Percentiles rank a stretch among this genome's conserved stretches.
Evolutionary conservation across 306 rosid species (phyloP).

Genomic region (Ammopiptanthus mongolicus): DNA sequence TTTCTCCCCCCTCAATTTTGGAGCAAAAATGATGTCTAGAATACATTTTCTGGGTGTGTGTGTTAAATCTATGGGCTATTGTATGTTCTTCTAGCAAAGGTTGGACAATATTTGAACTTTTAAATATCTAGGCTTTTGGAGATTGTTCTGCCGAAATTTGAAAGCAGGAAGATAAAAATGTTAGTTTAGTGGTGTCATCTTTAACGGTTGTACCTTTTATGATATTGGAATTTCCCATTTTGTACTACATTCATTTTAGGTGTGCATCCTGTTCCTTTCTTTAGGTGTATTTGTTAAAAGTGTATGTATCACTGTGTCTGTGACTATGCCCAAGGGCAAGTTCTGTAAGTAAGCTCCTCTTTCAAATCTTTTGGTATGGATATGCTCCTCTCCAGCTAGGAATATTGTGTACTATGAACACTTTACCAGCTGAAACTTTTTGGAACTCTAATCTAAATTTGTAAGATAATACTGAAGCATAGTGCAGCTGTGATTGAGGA

Average conservation of each 20-base stretch:
- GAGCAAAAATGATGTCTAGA: neutral
- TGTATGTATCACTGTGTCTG: neutral
- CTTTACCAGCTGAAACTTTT: slow-evolving; percentile 1
- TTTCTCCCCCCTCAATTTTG: neutral
- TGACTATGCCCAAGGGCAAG: neutral
- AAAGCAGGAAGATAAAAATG: neutral
- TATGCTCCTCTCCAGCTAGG: neutral
- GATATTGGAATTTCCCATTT: neutral
- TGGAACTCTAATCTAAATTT: neutral
- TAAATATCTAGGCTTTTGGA: neutral
- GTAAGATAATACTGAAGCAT: neutral
- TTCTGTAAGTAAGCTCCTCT: slow-evolving; percentile 4
- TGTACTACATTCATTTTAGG: neutral
- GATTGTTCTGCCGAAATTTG: slow-evolving; percentile 3
- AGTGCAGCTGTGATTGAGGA: neutral
- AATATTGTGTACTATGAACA: neutral
- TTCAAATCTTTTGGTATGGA: neutral
- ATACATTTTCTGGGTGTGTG: neutral
- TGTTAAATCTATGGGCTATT: neutral
- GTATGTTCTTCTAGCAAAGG: neutral
- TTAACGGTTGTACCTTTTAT: neutral
- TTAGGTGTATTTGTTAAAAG: slow-evolving; percentile 4
- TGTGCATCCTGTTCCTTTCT: neutral
- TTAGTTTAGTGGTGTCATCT: neutral
- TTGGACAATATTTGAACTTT: neutral